These are phyloP conservation scores for Alternaria novae-zelandiae DNA, from an alignment of 2,329 filamentous ascomycete genomes.

Conservation along the genomic window DNA sequence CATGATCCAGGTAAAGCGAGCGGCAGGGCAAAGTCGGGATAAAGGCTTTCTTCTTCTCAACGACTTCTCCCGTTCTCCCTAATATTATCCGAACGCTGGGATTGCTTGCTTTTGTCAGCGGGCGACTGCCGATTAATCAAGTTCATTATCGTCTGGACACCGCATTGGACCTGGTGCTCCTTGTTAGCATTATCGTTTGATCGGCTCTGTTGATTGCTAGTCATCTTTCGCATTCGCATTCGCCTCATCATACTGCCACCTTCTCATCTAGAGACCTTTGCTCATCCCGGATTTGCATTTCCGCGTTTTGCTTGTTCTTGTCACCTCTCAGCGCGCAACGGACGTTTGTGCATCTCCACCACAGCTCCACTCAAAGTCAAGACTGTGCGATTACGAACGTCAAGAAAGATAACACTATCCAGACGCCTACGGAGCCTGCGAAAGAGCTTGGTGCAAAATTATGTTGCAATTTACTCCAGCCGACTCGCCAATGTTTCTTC, in stretches of 20 bases:
- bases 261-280: background rate
- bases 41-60: background rate
- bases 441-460: background rate
- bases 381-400: background rate
- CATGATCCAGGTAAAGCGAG: slow-evolving; percentile 1
- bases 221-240: background rate
- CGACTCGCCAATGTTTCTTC: background rate
- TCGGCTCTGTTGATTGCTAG: background rate
- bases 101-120: background rate
- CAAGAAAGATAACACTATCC: background rate
- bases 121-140: background rate
- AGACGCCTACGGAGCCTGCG: background rate
- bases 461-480: background rate
- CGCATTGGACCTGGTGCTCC: background rate
- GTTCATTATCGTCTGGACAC: background rate
- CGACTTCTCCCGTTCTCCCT: background rate
- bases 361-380: background rate
- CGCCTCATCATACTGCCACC: background rate
- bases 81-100: background rate
- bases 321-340: background rate
- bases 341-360: background rate
- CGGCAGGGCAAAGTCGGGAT: background rate
- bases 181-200: background rate
- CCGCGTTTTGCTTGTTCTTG: background rate
- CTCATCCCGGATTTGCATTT: background rate